Evolutionary conservation across 179 eudicot genomes (phyloP).

Genomic region (Actinidia arguta): DNA sequence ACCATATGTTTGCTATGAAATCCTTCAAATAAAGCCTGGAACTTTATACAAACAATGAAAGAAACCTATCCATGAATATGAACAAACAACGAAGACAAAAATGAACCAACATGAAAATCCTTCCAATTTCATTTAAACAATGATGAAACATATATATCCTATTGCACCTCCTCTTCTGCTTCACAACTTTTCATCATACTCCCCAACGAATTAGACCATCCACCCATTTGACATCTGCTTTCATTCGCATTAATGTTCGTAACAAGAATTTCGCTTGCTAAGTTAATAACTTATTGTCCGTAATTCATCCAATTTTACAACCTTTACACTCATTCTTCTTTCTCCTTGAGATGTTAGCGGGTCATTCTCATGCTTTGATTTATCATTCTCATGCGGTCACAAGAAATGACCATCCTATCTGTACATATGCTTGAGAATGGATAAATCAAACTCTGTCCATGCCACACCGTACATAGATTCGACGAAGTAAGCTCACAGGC

Average conservation of each 20-base stretch:
- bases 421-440: too few species aligned
- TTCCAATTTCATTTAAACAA: background rate
- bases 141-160: background rate
- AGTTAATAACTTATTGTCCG: background rate
- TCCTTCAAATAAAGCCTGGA: slow-evolving; percentile 46
- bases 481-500: too few species aligned
- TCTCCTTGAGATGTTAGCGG: too few species aligned
- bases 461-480: too few species aligned
- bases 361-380: too few species aligned
- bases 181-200: slow-evolving; percentile 40
- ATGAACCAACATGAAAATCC: background rate
- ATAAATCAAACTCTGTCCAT: too few species aligned
- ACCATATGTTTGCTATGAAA: slow-evolving; percentile 68
- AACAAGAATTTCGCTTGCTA: slow-evolving; percentile 25
- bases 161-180: slow-evolving; percentile 48
- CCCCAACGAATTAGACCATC: slow-evolving; percentile 67
- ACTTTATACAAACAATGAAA: too few species aligned
- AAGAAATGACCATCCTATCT: too few species aligned
- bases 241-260: slow-evolving; percentile 75
- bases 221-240: slow-evolving; percentile 72
- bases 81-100: background rate
- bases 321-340: too few species aligned
- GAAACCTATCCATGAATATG: background rate
- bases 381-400: too few species aligned
- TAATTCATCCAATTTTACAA: too few species aligned